phyloP scores from a whole-genome alignment of 768 basidiomycete genomes.

The Lyophyllum shimeji region DNA sequence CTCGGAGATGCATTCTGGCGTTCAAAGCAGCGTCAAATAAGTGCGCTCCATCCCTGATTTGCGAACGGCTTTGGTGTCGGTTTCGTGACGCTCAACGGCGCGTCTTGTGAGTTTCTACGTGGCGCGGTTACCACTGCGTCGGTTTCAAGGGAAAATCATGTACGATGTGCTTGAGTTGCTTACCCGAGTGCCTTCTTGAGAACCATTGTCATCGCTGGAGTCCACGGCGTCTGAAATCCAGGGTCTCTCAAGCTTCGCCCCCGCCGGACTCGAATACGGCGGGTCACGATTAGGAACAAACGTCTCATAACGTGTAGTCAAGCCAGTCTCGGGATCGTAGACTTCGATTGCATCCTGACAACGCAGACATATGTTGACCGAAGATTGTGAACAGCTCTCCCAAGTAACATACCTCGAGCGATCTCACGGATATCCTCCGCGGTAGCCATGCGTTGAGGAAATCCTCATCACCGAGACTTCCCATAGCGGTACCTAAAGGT shows the following conservation, averaged over 20 bases:
- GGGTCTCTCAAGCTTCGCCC: slow-evolving; percentile 25
- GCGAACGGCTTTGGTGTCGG: neutral
- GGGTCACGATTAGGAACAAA: slow-evolving; percentile 35
- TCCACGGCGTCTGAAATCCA: slow-evolving; percentile 21
- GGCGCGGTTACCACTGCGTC: slow-evolving; percentile 5
- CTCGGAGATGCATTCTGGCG: neutral
- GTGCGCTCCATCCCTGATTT: neutral
- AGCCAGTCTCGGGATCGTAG: slow-evolving; percentile 37
- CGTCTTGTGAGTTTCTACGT: too few species aligned
- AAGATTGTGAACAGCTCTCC: neutral
- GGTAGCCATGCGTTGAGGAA: slow-evolving; percentile 52
- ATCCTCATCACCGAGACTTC: slow-evolving; percentile 39
- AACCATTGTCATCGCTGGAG: neutral
- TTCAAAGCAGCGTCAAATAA: neutral
- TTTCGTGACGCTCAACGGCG: neutral
- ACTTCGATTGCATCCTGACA: slow-evolving; percentile 41
- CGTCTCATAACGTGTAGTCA: slow-evolving; percentile 44
- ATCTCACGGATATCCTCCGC: slow-evolving; percentile 29
- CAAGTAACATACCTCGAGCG: slow-evolving; percentile 29
- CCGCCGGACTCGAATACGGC: slow-evolving; percentile 36
- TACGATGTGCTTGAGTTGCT: slow-evolving; percentile 15
- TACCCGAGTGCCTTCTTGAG: slow-evolving; percentile 14
- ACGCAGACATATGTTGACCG: neutral
- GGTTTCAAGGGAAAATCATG: slow-evolving; percentile 11
- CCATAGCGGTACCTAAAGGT: slow-evolving; percentile 33